Conservation (phyloP, 495 filamentous ascomycete genomes). For the Penicillium argentinense region DNA sequence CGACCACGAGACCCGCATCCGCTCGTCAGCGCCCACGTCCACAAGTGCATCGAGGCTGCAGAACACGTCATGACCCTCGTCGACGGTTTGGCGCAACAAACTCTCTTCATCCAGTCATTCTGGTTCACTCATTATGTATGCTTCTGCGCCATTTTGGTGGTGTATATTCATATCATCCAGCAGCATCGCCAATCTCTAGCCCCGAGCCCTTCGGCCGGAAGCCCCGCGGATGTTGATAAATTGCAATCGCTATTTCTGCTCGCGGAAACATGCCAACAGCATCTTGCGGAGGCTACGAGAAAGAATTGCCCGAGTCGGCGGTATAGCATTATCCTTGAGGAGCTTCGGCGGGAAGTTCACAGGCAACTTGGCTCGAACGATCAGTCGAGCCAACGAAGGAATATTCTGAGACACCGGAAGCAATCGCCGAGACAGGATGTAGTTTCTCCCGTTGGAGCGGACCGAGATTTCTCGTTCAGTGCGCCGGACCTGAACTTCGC, state of each 20-base stretch:
- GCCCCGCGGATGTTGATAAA: conserved; percentile 21
- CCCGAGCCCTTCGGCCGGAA: conserved; percentile 19
- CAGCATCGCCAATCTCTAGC: conserved; percentile 36
- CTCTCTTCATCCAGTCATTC: conserved; percentile 39
- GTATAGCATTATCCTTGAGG: conserved; percentile 53
- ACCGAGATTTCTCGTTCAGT: conserved; percentile 12
- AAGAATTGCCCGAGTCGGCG: conserved; percentile 52
- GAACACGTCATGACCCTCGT: conserved; percentile 40
- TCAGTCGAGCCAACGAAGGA: background rate
- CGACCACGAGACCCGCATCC: conserved; percentile 32
- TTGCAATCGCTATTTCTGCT: conserved; percentile 37
- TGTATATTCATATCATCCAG: conserved; percentile 57
- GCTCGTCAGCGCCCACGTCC: conserved; percentile 34
- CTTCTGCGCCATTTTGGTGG: conserved; percentile 54
- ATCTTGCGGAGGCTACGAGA: conserved; percentile 49
- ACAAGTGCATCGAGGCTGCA: conserved; percentile 46
- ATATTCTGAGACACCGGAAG: conserved; percentile 3
- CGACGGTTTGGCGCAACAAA: conserved; percentile 39
- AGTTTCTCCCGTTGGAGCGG: background rate
- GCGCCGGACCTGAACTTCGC: conserved; percentile 17
- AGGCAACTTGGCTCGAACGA: conserved; percentile 32
- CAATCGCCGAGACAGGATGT: conserved; percentile 6
- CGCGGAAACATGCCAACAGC: conserved; percentile 46
- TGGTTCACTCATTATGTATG: conserved; percentile 58
- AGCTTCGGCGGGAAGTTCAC: conserved; percentile 44